Conservation (phyloP, 208 protist genomes). For the Trypanosoma avium region DNA sequence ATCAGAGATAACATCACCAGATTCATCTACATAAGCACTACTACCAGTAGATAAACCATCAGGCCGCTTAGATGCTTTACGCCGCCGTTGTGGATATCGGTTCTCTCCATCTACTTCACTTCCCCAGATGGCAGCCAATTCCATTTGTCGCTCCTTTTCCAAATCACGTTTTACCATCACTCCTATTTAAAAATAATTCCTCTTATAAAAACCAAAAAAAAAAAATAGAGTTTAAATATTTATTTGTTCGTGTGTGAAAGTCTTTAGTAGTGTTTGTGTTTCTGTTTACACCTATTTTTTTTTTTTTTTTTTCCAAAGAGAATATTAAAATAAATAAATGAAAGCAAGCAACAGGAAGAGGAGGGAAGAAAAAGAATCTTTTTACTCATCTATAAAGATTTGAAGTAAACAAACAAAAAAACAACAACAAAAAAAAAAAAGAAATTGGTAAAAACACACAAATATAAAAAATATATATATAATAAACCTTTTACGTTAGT, state of each 20-base stretch:
- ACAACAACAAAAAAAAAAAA: slow-evolving; percentile 9
- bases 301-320: too few relatives aligned
- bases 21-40: slow-evolving; percentile 17
- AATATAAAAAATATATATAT: slow-evolving; percentile 1
- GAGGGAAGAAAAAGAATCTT: background rate
- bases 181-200: background rate
- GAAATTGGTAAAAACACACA: background rate
- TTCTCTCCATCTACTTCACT: slow-evolving; percentile 68
- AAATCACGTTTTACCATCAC: slow-evolving; percentile 75
- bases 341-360: too few relatives aligned
- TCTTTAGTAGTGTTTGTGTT: background rate
- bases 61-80: slow-evolving; percentile 32
- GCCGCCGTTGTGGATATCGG: slow-evolving; percentile 67
- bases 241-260: background rate
- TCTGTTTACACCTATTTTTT: too few relatives aligned
- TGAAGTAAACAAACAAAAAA: too few relatives aligned
- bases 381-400: too few relatives aligned
- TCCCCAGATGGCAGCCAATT: slow-evolving; percentile 88
- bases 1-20: slow-evolving; percentile 46
- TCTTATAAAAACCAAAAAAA: too few relatives aligned
- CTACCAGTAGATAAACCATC: background rate
- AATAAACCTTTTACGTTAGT: slow-evolving; percentile 31
- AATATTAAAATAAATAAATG: too few relatives aligned
- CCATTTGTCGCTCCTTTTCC: slow-evolving; percentile 81
- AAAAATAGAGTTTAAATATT: slow-evolving; percentile 3